Evolutionary conservation across 2,329 filamentous ascomycete species (phyloP).

Genomic region (Sphaerulina populicola): DNA sequence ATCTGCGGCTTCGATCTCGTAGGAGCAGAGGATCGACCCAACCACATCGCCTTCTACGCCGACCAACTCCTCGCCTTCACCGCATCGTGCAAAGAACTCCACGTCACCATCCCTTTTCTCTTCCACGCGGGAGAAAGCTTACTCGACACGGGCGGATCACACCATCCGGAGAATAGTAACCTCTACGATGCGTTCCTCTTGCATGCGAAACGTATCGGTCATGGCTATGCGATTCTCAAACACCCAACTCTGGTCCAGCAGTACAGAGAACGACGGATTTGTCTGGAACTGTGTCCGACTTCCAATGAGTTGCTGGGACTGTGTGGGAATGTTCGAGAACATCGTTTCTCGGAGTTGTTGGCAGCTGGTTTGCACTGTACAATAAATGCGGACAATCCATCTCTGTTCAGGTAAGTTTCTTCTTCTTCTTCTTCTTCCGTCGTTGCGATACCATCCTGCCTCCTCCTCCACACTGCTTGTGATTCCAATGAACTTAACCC

Average conservation of each 20-base stretch:
- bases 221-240: constrained; percentile 61
- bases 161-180: constrained; percentile 52
- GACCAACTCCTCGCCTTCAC: constrained; percentile 52
- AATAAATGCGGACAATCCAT: constrained; percentile 66
- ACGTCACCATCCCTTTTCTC: constrained; percentile 58
- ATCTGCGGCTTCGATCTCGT: constrained; percentile 66
- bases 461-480: too few species aligned
- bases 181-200: constrained; percentile 60
- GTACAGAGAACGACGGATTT: constrained; percentile 57
- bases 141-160: constrained; percentile 52
- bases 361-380: constrained; percentile 68
- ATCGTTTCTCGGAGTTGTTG: constrained; percentile 59
- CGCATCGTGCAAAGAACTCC: constrained; percentile 41
- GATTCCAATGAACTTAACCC: too few species aligned
- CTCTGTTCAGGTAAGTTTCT: constrained; percentile 53
- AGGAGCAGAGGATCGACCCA: constrained; percentile 56
- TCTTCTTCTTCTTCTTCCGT: too few species aligned
- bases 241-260: constrained; percentile 58
- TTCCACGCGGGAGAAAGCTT: constrained; percentile 72
- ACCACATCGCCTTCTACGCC: constrained; percentile 51
- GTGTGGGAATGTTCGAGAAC: constrained; percentile 56
- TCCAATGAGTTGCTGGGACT: constrained; percentile 69
- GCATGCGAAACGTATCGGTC: constrained; percentile 60
- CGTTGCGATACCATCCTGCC: too few species aligned
- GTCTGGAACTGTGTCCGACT: constrained; percentile 68